phyloP scores from a whole-genome alignment of 352 stramenopile genomes.

The Globisporangium mamillatum region DNA sequence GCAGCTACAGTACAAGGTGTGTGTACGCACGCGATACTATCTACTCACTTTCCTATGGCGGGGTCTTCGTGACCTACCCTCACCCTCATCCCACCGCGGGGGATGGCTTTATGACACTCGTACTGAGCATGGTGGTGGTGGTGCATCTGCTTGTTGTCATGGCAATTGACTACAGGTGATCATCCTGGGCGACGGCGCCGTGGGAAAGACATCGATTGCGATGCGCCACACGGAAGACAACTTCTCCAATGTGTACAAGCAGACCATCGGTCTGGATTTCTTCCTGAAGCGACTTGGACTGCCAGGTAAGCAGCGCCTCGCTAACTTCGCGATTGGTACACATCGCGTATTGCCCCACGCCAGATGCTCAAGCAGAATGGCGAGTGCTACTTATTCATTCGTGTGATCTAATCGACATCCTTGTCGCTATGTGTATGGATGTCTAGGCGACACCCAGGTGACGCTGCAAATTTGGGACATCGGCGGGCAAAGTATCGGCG shows the following conservation, averaged over 20 bases:
- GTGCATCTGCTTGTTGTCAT: not conserved
- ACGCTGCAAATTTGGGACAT: slow-evolving; percentile 95
- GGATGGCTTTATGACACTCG: not conserved
- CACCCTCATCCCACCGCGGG: too few relatives aligned
- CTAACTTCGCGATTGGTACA: not conserved
- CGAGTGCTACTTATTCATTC: not conserved
- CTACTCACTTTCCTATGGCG: not conserved
- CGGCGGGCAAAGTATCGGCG: slow-evolving; percentile 89
- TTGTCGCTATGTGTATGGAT: not conserved
- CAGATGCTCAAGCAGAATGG: not conserved
- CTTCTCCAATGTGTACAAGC: slow-evolving; percentile 93
- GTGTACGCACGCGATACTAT: not conserved
- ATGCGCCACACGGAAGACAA: slow-evolving; percentile 90
- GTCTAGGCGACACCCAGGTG: slow-evolving; percentile 82
- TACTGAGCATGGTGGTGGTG: not conserved
- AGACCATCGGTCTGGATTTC: slow-evolving; percentile 95
- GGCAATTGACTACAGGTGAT: slow-evolving; percentile 76
- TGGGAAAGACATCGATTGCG: slow-evolving; percentile 95
- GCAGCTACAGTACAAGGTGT: slow-evolving; percentile 87
- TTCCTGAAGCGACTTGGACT: slow-evolving; percentile 93
- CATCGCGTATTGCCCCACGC: not conserved
- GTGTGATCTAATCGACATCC: too few relatives aligned
- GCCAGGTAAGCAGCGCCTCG: slow-evolving; percentile 41
- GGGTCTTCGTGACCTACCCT: not conserved
- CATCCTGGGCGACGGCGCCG: slow-evolving; percentile 91